Evolutionary conservation across 2,329 filamentous ascomycete species (phyloP).

Genomic region (Bipolaris cookei): DNA sequence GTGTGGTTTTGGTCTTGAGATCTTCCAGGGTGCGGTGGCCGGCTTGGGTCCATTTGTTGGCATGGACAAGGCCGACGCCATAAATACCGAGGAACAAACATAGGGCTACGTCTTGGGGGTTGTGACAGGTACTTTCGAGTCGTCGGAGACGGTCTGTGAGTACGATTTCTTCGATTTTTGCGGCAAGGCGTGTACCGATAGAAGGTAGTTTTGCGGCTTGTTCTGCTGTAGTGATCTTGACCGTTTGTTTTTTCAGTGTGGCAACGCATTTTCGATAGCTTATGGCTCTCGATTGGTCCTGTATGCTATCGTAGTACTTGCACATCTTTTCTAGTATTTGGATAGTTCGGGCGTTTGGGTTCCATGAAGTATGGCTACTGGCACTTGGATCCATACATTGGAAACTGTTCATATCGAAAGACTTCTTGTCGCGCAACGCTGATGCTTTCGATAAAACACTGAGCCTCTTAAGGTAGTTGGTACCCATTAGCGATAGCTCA

Average conservation of each 20-base stretch:
- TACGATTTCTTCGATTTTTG: slow-evolving; percentile 90
- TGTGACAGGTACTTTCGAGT: slow-evolving; percentile 72
- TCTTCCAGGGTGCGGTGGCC: slow-evolving; percentile 79
- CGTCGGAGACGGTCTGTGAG: slow-evolving; percentile 73
- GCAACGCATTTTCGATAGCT: slow-evolving; percentile 80
- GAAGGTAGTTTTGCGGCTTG: slow-evolving; percentile 71
- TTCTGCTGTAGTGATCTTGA: slow-evolving; percentile 69
- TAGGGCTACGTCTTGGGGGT: slow-evolving; percentile 70
- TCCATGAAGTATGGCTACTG: slow-evolving; percentile 53
- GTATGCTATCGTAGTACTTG: slow-evolving; percentile 74
- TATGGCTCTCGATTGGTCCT: slow-evolving; percentile 76
- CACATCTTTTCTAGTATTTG: slow-evolving; percentile 79
- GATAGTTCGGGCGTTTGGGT: slow-evolving; percentile 79
- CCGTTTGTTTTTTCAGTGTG: slow-evolving; percentile 70
- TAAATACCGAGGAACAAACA: slow-evolving; percentile 79
- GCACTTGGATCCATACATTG: slow-evolving; percentile 66
- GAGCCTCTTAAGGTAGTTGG: slow-evolving; percentile 18
- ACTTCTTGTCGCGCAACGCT: slow-evolving; percentile 22
- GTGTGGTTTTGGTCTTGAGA: slow-evolving; percentile 63
- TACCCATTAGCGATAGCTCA: slow-evolving; percentile 19
- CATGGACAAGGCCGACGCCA: slow-evolving; percentile 73
- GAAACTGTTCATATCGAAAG: slow-evolving; percentile 54
- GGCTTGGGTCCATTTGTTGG: slow-evolving; percentile 75
- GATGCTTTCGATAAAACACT: slow-evolving; percentile 13
- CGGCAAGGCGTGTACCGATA: slow-evolving; percentile 75